Percentiles rank a stretch among this genome's conserved stretches.
phyloP scores from a whole-genome alignment of 169 alveolate species.

The Plasmodium berghei region DNA sequence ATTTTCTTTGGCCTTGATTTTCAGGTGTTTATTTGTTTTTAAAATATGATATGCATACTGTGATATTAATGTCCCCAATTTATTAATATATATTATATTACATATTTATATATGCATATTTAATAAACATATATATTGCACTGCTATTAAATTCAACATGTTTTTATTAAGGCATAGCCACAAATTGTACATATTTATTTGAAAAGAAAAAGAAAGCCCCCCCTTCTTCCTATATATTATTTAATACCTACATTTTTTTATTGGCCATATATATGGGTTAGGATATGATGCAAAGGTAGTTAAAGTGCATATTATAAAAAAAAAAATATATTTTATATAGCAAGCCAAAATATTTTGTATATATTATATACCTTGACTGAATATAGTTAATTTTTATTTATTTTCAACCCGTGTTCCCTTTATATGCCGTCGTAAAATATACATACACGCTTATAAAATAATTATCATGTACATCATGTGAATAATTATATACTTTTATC shows the following conservation, averaged over 20 bases:
- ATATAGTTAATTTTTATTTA: neutral
- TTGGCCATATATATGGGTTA: neutral
- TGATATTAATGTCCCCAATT: too few species aligned
- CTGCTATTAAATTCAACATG: neutral
- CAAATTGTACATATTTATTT: too few species aligned
- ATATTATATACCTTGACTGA: too few species aligned
- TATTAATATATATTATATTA: neutral
- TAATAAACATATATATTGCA: neutral
- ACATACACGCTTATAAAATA: neutral
- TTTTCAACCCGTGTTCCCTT: neutral
- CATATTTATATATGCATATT: neutral
- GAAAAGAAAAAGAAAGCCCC: too few species aligned
- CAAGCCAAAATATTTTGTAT: neutral
- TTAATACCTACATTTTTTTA: neutral
- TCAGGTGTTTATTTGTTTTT: too few species aligned
- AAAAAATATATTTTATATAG: neutral
- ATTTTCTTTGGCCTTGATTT: too few species aligned
- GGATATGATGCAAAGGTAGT: neutral
- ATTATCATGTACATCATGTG: neutral
- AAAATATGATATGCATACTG: too few species aligned
- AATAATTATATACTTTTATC: neutral
- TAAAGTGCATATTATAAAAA: conserved; percentile 7
- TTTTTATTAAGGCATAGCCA: too few species aligned
- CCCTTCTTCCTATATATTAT: neutral
- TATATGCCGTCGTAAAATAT: neutral